A percentile compares a stretch with the other conserved stretches of the same genome.
Evolutionary conservation across 202 grass and related monocot genomes (phyloP).

Genomic region (Zizania palustris): DNA sequence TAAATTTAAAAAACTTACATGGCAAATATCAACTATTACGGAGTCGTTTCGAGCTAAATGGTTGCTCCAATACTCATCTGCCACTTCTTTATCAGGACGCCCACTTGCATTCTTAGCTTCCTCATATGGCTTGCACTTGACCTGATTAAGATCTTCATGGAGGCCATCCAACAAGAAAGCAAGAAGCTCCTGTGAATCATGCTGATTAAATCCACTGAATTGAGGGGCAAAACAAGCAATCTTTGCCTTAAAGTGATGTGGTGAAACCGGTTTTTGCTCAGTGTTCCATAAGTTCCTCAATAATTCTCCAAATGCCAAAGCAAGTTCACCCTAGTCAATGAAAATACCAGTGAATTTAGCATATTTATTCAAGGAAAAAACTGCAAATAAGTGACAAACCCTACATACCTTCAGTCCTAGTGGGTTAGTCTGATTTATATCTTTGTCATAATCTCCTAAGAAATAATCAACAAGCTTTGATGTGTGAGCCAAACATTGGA

Average conservation of each 20-base stretch:
- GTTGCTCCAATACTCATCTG: conserved; percentile 96
- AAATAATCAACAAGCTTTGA: conserved; percentile 89
- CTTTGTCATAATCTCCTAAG: conserved; percentile 75
- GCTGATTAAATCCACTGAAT: conserved; percentile 95
- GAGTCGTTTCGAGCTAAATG: conserved; percentile 97
- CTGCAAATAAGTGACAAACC: background rate
- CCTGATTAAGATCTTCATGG: conserved; percentile 95
- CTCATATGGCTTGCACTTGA: conserved; percentile 89
- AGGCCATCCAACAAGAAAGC: conserved; percentile 98
- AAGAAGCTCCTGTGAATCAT: conserved; percentile 98
- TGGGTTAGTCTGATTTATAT: conserved; percentile 87
- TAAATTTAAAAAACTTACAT: conserved; percentile 64
- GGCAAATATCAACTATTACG: conserved; percentile 91
- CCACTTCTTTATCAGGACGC: conserved; percentile 82
- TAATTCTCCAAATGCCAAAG: conserved; percentile 94
- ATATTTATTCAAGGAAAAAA: background rate
- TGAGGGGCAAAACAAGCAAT: conserved; percentile 93
- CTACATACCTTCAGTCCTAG: conserved; percentile 89
- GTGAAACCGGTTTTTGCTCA: conserved; percentile 62
- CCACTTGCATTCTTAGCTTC: conserved; percentile 91
- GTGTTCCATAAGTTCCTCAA: conserved; percentile 75
- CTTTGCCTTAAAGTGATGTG: conserved; percentile 79
- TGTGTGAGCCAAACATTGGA: conserved; percentile 96
- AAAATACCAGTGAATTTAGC: conserved; percentile 37
- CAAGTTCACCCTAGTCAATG: conserved; percentile 86